Percentiles rank a stretch among this genome's conserved stretches.
Evolutionary conservation across 495 filamentous ascomycete genomes (phyloP).

Genomic region (Aspergillus avenaceus): DNA sequence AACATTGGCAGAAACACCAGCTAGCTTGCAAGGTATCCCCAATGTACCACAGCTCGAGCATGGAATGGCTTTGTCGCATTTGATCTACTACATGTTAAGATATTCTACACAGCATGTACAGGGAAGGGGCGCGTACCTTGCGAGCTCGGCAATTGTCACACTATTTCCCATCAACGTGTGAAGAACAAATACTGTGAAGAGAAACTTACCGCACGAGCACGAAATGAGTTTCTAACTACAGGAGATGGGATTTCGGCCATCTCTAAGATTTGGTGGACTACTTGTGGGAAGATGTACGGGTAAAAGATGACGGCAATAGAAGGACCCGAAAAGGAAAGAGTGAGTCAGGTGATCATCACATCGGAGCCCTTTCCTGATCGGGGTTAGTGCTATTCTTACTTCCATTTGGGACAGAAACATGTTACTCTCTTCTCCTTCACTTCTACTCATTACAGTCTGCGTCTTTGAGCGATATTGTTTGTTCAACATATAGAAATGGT

Average conservation of each 20-base stretch:
- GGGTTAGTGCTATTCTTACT: not conserved
- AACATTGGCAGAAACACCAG: not conserved
- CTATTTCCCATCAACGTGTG: conserved; percentile 1
- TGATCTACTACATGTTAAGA: conserved; percentile 10
- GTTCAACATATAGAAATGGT: too few species aligned
- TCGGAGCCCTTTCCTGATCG: not conserved
- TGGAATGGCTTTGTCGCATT: conserved; percentile 22
- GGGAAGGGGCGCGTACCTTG: conserved; percentile 11
- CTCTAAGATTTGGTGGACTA: too few species aligned
- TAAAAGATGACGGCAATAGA: not conserved
- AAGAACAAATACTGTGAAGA: not conserved
- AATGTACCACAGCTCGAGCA: conserved; percentile 21
- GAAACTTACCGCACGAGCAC: conserved; percentile 18
- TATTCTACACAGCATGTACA: not conserved
- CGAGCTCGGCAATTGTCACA: conserved; percentile 25
- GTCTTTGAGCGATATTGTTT: too few species aligned
- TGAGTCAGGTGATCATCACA: not conserved
- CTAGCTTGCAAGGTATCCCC: conserved; percentile 15
- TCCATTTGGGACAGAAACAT: too few species aligned
- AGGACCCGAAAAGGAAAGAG: not conserved
- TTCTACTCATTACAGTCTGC: too few species aligned
- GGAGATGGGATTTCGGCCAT: conserved; percentile 10
- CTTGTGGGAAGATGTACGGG: too few species aligned
- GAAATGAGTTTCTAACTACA: conserved; percentile 12
- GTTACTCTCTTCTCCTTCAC: too few species aligned